These are phyloP conservation scores for Capronia americana DNA, from an alignment of 2,329 filamentous ascomycete genomes.

Conservation along the genomic window DNA sequence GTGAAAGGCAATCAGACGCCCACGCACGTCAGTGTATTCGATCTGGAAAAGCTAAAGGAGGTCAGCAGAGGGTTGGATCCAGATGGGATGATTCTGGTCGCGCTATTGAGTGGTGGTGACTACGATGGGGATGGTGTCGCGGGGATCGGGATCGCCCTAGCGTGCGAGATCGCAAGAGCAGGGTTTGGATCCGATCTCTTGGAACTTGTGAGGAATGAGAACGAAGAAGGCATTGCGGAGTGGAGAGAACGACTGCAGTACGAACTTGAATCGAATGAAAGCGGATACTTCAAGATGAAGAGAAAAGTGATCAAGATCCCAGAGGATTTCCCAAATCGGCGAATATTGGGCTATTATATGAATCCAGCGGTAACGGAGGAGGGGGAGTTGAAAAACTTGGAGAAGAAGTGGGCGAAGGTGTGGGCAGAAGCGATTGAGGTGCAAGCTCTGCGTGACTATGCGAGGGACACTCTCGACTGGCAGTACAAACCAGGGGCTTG, in stretches of 20 bases:
- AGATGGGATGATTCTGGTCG: conserved; percentile 91
- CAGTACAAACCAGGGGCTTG: conserved; percentile 75
- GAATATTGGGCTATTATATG: conserved; percentile 84
- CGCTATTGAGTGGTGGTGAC: conserved; percentile 93
- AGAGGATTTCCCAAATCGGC: conserved; percentile 77
- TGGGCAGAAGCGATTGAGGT: conserved; percentile 64
- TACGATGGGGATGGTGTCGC: conserved; percentile 88
- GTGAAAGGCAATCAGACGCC: conserved; percentile 69
- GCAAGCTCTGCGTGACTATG: conserved; percentile 72
- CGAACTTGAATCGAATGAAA: conserved; percentile 84
- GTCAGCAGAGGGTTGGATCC: conserved; percentile 70
- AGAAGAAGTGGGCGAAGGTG: conserved; percentile 60
- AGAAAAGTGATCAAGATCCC: conserved; percentile 78
- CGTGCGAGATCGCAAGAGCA: conserved; percentile 86
- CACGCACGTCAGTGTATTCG: conserved; percentile 86
- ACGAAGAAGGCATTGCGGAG: conserved; percentile 42
- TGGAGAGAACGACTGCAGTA: conserved; percentile 77
- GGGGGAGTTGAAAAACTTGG: conserved; percentile 62
- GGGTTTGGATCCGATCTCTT: conserved; percentile 72
- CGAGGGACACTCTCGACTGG: conserved; percentile 85
- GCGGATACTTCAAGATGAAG: conserved; percentile 76
- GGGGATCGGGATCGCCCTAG: conserved; percentile 84
- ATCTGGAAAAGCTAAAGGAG: conserved; percentile 64
- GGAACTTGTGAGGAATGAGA: conserved; percentile 41
- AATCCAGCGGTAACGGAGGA: conserved; percentile 78